Evolutionary conservation across 2,329 filamentous ascomycete genomes (phyloP), one percentile per base, ranked within the genome.

Genomic region (Penicillium sp.): DNA sequence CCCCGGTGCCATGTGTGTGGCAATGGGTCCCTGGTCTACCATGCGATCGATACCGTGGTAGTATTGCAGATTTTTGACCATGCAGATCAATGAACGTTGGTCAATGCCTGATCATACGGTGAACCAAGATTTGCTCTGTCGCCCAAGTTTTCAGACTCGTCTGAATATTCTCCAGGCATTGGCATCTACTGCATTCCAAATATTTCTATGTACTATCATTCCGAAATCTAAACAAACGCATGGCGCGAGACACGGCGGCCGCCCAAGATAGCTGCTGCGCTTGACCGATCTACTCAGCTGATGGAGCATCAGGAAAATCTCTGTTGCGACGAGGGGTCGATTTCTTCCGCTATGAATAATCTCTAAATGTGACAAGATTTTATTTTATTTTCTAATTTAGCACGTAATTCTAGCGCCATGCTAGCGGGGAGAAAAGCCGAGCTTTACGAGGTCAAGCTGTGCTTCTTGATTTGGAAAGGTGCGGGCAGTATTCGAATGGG

Each of bases 41-140:
- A 63, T 63, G 58, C 62, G 58, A 60, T 57, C 47, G 7, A 56
- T 54, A 53, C 56, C 51, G 58, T 66, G 58, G 62, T 57, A 55
- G 34, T 14, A 49, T 50, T 55, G 48, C 28, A 35, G 56, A 17
- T 31, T 43, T 17, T 17, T 55, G 14, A 25, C 31, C 11, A 39
- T 43, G 47, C 35, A 55, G 47, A 55, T 55, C n/a, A 43, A 25
- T 34, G 41, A 8, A 49, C 37, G 37, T 45, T 11, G 49, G 17
- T 35, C 38, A 22, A 20, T 35, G 28, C 12, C 43, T 34, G 17
- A 41, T 25, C 17, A 41, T 39, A n/a, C 41, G 34, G 35, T 28
- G 34, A 52, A 37, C 35, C 28, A 8, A 41, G 15, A 20, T 25
- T 17, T 28, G 28, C 37, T 34, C 35, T 31, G 22, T 55, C 20